phyloP scores from a whole-genome alignment of 2,329 filamentous ascomycete genomes.

The Rosellinia necatrix region DNA sequence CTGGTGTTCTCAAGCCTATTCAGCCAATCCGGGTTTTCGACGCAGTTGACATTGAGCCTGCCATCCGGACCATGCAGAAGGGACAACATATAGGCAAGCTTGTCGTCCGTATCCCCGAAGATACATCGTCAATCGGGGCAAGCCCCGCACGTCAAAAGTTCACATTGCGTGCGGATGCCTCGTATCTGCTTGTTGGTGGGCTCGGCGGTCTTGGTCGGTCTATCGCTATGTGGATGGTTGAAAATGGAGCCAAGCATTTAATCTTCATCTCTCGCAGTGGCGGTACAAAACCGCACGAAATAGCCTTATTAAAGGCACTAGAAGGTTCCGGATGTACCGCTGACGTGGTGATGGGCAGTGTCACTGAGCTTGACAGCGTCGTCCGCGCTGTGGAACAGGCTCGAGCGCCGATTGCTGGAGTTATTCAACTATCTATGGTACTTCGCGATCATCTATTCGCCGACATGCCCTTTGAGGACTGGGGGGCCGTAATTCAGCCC shows the following conservation, averaged over 20 bases:
- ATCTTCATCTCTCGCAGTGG: slow-evolving; percentile 12
- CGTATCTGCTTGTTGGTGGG: slow-evolving; percentile 20
- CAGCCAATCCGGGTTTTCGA: slow-evolving; percentile 5
- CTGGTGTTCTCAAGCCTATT: slow-evolving; percentile 9
- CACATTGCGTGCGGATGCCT: background rate
- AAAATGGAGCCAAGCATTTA: slow-evolving; percentile 7
- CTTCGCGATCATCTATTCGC: slow-evolving; percentile 6
- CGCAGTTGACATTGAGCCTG: slow-evolving; percentile 1
- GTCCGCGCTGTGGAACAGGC: background rate
- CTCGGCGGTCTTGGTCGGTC: slow-evolving; percentile 15
- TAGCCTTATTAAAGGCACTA: background rate
- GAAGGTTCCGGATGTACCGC: slow-evolving; percentile 5
- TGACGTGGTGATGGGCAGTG: slow-evolving; percentile 2
- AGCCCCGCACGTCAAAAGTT: background rate
- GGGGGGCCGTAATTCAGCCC: background rate
- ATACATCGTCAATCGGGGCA: background rate
- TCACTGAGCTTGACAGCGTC: background rate
- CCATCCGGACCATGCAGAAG: slow-evolving; percentile 16
- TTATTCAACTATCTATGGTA: slow-evolving; percentile 15
- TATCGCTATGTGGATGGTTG: slow-evolving; percentile 14
- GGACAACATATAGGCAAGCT: slow-evolving; percentile 18
- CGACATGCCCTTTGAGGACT: slow-evolving; percentile 8
- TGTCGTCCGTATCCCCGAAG: slow-evolving; percentile 10
- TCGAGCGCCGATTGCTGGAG: background rate
- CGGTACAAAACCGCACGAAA: slow-evolving; percentile 1